Evolutionary conservation across 2,329 filamentous ascomycete species (phyloP), one percentile per base, ranked within the genome.

Genomic region (Fusarium dlaminii): DNA sequence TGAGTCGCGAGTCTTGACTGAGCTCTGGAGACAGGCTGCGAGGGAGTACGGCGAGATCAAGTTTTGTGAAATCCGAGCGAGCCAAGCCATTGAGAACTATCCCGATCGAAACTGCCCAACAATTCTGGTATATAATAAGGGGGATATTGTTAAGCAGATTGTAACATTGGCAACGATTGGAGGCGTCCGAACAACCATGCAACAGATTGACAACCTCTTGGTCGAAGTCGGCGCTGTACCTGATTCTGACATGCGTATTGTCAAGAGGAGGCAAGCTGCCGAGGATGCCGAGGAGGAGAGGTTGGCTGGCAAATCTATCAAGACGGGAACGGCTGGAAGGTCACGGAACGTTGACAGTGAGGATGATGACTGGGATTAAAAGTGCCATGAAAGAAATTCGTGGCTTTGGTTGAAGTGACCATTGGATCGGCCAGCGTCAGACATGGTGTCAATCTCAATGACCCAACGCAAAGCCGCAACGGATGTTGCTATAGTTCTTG

Each of bases 81-180:
- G 94, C 80, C 90, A 98, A 84, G 98, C 96, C 66, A 98, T 99
- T 77, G 96, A 98, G 82, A 94, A 94, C 45, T 99, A 99, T 82
- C 96, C 96, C 4, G 96, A 98, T 79, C 89, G 90, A 65, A 99
- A 99, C 82, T 98, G 95, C 66, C 96, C 96, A 4, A 99, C 96
- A 0, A 94, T 99, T 40, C 81, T 99, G 72, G 90, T 98, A 1
- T 99, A 99, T 84, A 93, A 92, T 80, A 94, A 98, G 78, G 95
- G 94, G 24, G 94, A 99, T 80, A 98, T 99, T 75, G 91, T 91
- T 81, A 94, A 91, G 84, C 96, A 99, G 83, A 84, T 98, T 58
- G 93, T 99, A n/a, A 98, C 96, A 8, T 84, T 99, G 73, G 89
- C 90, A 78, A 94, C 94, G 60, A 83, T 98, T 51, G 90, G 91